Base-by-base conservation (phyloP, 2,329 filamentous ascomycete species). In the Nannizzia gypsea region DNA sequence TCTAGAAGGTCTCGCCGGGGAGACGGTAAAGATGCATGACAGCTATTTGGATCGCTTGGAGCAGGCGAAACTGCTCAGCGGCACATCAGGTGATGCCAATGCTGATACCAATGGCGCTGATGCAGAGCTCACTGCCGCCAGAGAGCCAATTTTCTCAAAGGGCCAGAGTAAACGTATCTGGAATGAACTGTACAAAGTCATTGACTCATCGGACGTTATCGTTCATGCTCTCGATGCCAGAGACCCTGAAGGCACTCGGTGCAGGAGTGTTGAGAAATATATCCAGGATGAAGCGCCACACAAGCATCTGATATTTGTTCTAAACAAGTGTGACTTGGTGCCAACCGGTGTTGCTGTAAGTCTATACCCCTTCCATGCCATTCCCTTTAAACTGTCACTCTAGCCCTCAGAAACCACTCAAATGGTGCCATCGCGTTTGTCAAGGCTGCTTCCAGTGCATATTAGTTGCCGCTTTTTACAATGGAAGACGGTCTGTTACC, bases 401-500 rank as follows among this genome's bases (percentile, higher is more conserved):
- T 40, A 4, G 4, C 22, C 11, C 20, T 40, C 1, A 38, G 15
- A 24, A 13, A 46, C 40, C 22, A 4, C 44, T 26, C 46, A 57
- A 58, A 63, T 64, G 64, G 68, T 72, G 68, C 70, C 70, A 74
- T 79, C 82, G 90, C 93, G 36, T 90, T 95, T 93, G 92, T 95
- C 88, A 89, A 87, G 86, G 79, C 83, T 79, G 80, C 83, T 82
- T 84, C 85, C 78, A 77, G 64, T 60, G 61, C 63, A 54, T 44
- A 22, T 57, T 50, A 46, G n/a, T 57, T 52, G 38, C 55, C 34
- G 22, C 13, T 56, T 60, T 46, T 63, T 40, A 58, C 80, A 73
- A 85, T 93, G 89, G 87, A 86, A 85, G 83, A 80, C 76, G 77
- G 82, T 89, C 91, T 95, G 93, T 99, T 99, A 99, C 89, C 90